Conservation (phyloP, 331 rosid genomes). For the Acacia concinna region DNA sequence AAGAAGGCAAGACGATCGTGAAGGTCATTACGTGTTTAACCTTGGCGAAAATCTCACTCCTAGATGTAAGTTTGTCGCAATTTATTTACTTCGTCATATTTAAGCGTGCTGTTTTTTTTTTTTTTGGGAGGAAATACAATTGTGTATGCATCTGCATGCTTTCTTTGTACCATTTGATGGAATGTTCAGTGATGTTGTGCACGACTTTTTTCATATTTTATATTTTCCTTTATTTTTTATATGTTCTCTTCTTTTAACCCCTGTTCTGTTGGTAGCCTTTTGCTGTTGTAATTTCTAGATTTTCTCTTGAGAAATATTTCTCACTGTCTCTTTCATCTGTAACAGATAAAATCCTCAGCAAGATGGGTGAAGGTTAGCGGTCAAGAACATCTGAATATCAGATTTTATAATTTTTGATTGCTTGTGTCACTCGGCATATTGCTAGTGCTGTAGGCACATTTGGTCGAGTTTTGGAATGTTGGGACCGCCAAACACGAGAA, state of each 20-base stretch:
- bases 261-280: neutral
- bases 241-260: neutral
- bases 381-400: conserved; percentile 71
- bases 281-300: neutral
- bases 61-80: conserved; percentile 58
- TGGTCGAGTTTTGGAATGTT: conserved; percentile 88
- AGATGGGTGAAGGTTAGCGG: conserved; percentile 87
- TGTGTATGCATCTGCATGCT: neutral
- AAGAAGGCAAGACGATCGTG: conserved; percentile 87
- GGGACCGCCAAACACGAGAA: conserved; percentile 72
- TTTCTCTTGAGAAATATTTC: neutral
- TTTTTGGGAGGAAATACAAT: too few species aligned
- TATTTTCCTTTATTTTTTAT: too few species aligned
- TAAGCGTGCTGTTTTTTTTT: neutral
- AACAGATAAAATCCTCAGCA: conserved; percentile 78
- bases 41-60: conserved; percentile 95
- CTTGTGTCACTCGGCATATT: conserved; percentile 77
- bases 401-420: conserved; percentile 66
- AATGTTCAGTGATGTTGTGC: neutral
- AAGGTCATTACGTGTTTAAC: conserved; percentile 79
- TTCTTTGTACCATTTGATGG: neutral
- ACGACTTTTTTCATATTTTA: neutral
- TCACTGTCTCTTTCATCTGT: neutral
- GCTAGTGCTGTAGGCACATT: conserved; percentile 96
- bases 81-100: neutral